These are phyloP conservation scores for Pseudozyma tsukubaensis DNA, from an alignment of 1,284 basidiomycete genomes.

Conservation along the genomic window DNA sequence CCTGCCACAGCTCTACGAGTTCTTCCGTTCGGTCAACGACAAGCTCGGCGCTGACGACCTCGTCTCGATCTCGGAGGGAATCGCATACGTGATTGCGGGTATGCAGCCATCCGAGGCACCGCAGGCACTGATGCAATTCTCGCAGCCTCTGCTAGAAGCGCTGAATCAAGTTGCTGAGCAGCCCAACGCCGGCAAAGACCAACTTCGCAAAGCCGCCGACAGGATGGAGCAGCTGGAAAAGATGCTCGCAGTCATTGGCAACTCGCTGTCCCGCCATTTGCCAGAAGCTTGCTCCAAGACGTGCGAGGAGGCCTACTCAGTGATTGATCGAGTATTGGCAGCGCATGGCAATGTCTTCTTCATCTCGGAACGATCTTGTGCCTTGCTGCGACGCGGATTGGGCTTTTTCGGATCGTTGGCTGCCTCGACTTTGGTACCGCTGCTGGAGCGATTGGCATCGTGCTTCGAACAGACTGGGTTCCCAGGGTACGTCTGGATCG, in stretches of 20 bases:
- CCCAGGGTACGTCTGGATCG: conserved; percentile 93
- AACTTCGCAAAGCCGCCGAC: conserved; percentile 78
- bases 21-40: conserved; percentile 80
- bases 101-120: conserved; percentile 85
- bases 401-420: conserved; percentile 81
- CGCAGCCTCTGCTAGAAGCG: conserved; percentile 73
- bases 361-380: conserved; percentile 85
- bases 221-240: conserved; percentile 69
- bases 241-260: conserved; percentile 51
- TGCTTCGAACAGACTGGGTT: conserved; percentile 85
- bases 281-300: conserved; percentile 83
- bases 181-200: conserved; percentile 71
- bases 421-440: conserved; percentile 77
- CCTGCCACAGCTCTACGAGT: conserved; percentile 89
- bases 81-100: conserved; percentile 90
- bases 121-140: conserved; percentile 84
- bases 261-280: conserved; percentile 69
- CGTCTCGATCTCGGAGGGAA: conserved; percentile 91
- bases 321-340: conserved; percentile 83
- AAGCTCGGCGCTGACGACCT: conserved; percentile 88
- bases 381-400: conserved; percentile 87
- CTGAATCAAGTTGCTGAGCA: conserved; percentile 67
- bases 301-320: conserved; percentile 81
- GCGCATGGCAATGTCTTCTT: conserved; percentile 84
- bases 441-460: conserved; percentile 80